These are phyloP conservation scores for Exophiala xenobiotica DNA, from an alignment of 2,329 filamentous ascomycete species.

Conservation along the genomic window DNA sequence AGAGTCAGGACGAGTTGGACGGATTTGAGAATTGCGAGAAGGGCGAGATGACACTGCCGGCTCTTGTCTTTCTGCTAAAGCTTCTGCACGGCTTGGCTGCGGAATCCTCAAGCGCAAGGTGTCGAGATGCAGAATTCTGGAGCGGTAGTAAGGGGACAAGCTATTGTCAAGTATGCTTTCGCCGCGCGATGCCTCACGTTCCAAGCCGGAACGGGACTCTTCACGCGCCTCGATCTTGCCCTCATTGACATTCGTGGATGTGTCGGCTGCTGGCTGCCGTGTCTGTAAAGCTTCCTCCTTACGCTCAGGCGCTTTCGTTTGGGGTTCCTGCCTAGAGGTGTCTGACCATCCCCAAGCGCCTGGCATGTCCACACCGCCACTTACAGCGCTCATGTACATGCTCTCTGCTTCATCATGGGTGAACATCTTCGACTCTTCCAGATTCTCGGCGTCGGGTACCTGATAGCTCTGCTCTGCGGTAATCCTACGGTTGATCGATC, in stretches of 20 bases:
- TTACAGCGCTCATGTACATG: constrained; percentile 58
- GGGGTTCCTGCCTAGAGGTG: not conserved
- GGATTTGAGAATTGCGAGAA: constrained; percentile 1
- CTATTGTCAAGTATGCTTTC: constrained; percentile 20
- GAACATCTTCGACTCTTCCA: constrained; percentile 49
- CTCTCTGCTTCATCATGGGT: constrained; percentile 52
- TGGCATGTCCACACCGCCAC: constrained; percentile 31
- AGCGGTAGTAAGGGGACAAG: constrained; percentile 22
- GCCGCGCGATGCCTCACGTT: constrained; percentile 10
- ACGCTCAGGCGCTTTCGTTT: not conserved
- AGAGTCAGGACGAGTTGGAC: not conserved
- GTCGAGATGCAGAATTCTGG: constrained; percentile 19
- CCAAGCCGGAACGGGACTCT: not conserved
- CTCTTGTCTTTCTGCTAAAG: not conserved
- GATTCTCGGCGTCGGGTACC: constrained; percentile 32
- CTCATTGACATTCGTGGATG: not conserved
- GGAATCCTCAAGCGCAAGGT: constrained; percentile 12
- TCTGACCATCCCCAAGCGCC: constrained; percentile 22
- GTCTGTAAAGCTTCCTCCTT: not conserved
- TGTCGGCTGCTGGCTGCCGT: not conserved
- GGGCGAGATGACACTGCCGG: not conserved
- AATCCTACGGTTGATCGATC: not conserved
- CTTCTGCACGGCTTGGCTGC: constrained; percentile 7
- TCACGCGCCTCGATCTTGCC: not conserved
- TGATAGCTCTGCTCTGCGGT: not conserved